Base-by-base conservation (phyloP, 1,284 basidiomycete species). In the Sporisorium graminicola region DNA sequence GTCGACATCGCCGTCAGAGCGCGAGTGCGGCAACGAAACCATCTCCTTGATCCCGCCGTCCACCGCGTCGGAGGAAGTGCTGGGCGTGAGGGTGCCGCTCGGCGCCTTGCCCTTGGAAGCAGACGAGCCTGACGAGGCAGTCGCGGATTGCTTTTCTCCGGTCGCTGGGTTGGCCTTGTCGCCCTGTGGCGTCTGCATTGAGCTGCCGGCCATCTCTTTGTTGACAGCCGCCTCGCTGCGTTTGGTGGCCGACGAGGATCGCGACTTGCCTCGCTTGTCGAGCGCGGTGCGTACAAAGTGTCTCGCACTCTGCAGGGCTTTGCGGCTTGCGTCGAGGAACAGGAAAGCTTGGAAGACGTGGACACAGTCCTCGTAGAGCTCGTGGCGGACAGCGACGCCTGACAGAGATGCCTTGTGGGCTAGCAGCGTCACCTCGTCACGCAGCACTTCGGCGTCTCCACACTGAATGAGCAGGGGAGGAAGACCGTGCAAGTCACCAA, bases 401-500 rank as follows among this genome's bases (percentile, higher is more conserved):
- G 93, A 91, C 22, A 93, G 86, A 2, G 91, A 91, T 14, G 95
- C 95, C 86, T 99, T 99, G 88, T 97, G 94, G 1, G 95, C 94
- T 20, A 98, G 87, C n/a, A 98, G 88, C 6, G 92, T 93, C 50
- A 93, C 92, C 85, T 98, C 96, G 82, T 98, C 96, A 31, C 94
- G 89, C 27, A 99, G 88, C 1, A 97, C 94, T 85, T 99, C 96
- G 0, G 94, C 92, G 71, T 98, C 96, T 27, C 96, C 96, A 1
- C 91, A 91, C 86, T 98, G 95, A 47, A 99, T 93, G 24, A 98
- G 89, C 81, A 98, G 86, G 0, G 96, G 96, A 10, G 96, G 96
- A 13, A 99, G 87, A 9, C 92, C 92, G 29, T 88, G 88, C 79
- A 97, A 91, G 83, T 95, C 91, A 18, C 96, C 96, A 80, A 98